These are phyloP conservation scores for Astrothelium subdiscretum DNA, from an alignment of 495 filamentous ascomycete species.

Conservation along the genomic window DNA sequence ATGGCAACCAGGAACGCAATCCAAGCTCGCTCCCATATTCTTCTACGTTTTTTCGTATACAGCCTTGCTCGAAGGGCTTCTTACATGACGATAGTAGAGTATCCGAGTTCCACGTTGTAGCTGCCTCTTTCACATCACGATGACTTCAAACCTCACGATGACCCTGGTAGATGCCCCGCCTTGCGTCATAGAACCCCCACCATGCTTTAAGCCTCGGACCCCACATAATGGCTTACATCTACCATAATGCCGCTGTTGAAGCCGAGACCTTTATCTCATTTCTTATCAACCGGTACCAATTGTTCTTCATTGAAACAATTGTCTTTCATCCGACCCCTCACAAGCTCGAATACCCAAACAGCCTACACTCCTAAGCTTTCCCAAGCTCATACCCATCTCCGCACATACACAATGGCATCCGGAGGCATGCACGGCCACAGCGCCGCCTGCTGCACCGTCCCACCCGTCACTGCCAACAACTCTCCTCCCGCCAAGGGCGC, in stretches of 20 bases:
- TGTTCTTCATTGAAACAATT: neutral
- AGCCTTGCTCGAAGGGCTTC: too few relatives aligned
- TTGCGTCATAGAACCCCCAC: neutral
- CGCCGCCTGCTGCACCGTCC: slow-evolving; percentile 58
- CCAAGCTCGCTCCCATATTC: too few relatives aligned
- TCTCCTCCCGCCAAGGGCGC: slow-evolving; percentile 52
- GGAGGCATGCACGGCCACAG: slow-evolving; percentile 22
- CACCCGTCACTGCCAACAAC: slow-evolving; percentile 48
- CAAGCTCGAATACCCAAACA: neutral
- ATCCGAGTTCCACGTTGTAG: too few relatives aligned
- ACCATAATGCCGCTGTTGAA: neutral
- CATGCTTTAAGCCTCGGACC: neutral
- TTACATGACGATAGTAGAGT: too few relatives aligned
- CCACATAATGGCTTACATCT: neutral
- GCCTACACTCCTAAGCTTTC: neutral
- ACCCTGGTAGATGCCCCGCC: neutral
- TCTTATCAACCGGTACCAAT: neutral
- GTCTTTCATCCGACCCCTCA: neutral
- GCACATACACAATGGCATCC: slow-evolving; percentile 13
- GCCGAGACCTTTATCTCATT: neutral
- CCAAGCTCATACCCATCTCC: neutral
- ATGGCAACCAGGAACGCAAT: too few relatives aligned
- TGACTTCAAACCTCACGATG: neutral
- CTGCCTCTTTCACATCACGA: neutral
- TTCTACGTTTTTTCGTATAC: too few relatives aligned